Conservation (phyloP, 169 alveolate species). For the Toxoplasma gondii region DNA sequence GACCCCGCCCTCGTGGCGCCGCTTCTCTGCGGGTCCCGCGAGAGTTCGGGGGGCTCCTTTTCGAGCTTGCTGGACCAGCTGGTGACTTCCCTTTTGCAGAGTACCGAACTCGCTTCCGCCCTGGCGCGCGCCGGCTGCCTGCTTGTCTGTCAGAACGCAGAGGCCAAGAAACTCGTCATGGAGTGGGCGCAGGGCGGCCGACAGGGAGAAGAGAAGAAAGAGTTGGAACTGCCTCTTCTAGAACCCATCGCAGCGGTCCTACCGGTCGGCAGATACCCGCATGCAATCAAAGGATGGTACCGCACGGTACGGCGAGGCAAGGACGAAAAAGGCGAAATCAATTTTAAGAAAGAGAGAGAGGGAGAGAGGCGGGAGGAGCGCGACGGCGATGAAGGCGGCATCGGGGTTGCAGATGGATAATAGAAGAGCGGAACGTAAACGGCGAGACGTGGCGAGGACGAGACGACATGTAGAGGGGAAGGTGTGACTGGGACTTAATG, state of each 20-base stretch:
- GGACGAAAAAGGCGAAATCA: background rate
- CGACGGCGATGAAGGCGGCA: background rate
- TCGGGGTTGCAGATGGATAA: too few relatives aligned
- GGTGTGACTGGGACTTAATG: too few relatives aligned
- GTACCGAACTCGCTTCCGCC: background rate
- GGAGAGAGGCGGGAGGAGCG: background rate
- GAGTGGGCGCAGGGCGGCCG: background rate
- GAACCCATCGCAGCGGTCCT: background rate
- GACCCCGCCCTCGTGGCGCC: constrained; percentile 41
- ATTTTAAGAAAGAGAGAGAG: background rate
- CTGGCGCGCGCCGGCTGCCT: background rate
- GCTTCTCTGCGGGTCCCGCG: background rate
- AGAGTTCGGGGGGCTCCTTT: background rate
- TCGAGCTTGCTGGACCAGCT: background rate
- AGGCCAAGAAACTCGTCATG: background rate
- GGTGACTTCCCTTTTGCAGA: background rate
- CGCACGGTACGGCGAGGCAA: background rate
- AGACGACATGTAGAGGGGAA: too few relatives aligned
- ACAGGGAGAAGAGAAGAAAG: background rate
- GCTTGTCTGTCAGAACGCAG: background rate
- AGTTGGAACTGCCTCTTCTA: background rate
- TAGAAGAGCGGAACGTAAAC: too few relatives aligned
- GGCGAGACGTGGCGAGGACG: too few relatives aligned
- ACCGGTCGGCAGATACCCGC: background rate
- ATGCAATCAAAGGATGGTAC: background rate